Evolutionary conservation across 2,329 filamentous ascomycete genomes (phyloP).

Genomic region (Fusarium anthophilum): DNA sequence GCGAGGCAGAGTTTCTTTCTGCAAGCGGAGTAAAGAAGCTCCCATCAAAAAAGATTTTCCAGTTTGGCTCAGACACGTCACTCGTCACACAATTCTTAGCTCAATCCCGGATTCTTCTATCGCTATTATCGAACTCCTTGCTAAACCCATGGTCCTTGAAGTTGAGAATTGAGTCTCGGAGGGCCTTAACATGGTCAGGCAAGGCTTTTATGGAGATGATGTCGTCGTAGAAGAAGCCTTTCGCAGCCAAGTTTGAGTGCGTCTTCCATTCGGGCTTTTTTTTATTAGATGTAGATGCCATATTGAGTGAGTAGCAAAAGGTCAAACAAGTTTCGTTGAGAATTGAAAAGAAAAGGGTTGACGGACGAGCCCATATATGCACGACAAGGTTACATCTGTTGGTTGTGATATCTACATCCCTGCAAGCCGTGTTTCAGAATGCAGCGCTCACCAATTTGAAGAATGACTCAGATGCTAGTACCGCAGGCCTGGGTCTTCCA

Average conservation of each 20-base stretch:
- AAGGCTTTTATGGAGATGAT: neutral
- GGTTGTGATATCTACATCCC: neutral
- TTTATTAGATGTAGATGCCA: neutral
- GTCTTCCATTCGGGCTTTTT: neutral
- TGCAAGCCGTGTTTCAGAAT: neutral
- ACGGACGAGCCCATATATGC: neutral
- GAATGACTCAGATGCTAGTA: neutral
- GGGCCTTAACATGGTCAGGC: neutral
- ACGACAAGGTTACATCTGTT: neutral
- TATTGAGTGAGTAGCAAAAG: neutral
- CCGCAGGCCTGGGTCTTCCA: neutral
- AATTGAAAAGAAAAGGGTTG: neutral
- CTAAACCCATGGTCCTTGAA: neutral
- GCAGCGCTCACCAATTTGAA: neutral
- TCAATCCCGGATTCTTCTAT: neutral
- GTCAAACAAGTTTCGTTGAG: neutral
- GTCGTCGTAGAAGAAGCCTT: neutral
- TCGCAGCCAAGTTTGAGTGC: neutral
- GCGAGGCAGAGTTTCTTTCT: neutral
- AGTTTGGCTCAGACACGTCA: neutral
- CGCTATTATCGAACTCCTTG: neutral
- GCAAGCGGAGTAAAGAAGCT: neutral
- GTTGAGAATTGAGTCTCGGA: neutral
- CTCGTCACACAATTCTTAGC: neutral
- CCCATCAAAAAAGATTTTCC: neutral